These are phyloP conservation scores for Penicillium sp. DNA, from an alignment of 2,329 filamentous ascomycete genomes.

Conservation along the genomic window DNA sequence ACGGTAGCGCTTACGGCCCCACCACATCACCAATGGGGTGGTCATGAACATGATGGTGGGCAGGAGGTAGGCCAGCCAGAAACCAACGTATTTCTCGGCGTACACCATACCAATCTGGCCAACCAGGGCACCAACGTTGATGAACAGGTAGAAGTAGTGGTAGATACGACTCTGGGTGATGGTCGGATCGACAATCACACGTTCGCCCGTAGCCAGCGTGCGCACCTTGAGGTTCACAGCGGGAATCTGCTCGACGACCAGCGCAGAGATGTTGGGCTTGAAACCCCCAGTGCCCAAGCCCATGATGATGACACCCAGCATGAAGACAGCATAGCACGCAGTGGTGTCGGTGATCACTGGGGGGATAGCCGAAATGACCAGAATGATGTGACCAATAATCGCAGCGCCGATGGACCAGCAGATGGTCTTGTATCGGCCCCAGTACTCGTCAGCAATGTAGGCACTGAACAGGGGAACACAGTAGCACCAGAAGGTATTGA, in stretches of 20 bases:
- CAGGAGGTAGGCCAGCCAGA: slow-evolving; percentile 59
- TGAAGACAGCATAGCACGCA: slow-evolving; percentile 60
- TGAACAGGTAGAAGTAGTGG: slow-evolving; percentile 68
- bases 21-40: slow-evolving; percentile 60
- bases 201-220: slow-evolving; percentile 56
- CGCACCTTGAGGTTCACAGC: slow-evolving; percentile 58
- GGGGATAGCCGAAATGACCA: slow-evolving; percentile 66
- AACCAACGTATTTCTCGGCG: slow-evolving; percentile 71
- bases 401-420: slow-evolving; percentile 63
- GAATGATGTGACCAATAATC: slow-evolving; percentile 64
- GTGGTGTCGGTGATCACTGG: slow-evolving; percentile 58
- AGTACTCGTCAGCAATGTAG: slow-evolving; percentile 66
- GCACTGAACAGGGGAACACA: slow-evolving; percentile 59
- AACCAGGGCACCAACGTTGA: slow-evolving; percentile 63
- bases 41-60: slow-evolving; percentile 64
- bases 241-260: slow-evolving; percentile 68
- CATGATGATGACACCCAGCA: slow-evolving; percentile 64
- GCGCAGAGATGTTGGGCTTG: slow-evolving; percentile 73
- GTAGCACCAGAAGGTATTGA: slow-evolving; percentile 64
- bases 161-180: slow-evolving; percentile 68
- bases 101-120: slow-evolving; percentile 67
- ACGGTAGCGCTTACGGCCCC: slow-evolving; percentile 62
- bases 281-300: slow-evolving; percentile 74
- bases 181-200: slow-evolving; percentile 67
- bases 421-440: slow-evolving; percentile 69